Evolutionary conservation across 2,329 filamentous ascomycete genomes (phyloP), one percentile per base, ranked within the genome.

Genomic region (Colletotrichum filicis): DNA sequence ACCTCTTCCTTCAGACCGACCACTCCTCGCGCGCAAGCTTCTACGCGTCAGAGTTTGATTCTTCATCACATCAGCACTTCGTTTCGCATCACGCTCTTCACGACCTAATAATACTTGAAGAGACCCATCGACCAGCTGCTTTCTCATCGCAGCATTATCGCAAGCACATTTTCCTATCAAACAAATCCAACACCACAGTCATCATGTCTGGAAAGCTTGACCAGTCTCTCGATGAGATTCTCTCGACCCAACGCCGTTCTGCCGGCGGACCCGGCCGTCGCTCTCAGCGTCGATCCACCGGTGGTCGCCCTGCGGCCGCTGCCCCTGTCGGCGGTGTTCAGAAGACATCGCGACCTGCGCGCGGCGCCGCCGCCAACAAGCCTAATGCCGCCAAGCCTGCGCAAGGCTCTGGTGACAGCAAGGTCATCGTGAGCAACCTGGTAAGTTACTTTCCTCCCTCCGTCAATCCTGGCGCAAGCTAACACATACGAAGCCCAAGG

Each of bases 381-480:
- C 86, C 90, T 74, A 86, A 88, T 55, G 91, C 94, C 75, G 89
- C 90, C 78, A 93, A 92, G 82, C 89, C 90, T 73, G 84, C 89
- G 71, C 85, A 87, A 76, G 83, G 85, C 74, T 87, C 87, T 79
- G 92, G 91, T 80, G 95, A 97, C 78, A 97, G 95, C 89, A 98
- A 98, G 88, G 96, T 98, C 86, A 94, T 98, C 85, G 96, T 99
- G 86, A 98, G 95, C 92, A 97, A 97, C 88, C 90, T 99, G 89
- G 95, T 98, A 93, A 85, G 95, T 78, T 46, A 6, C 60, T 19
- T 35, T 26, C 8, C 24, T 22, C 16, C 46, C 30, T 24, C 3
- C 52, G 60, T 58, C 3, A 37, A 12, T 52, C 5, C 26, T 52
- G 12, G n/a, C 42, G 24, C 58, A 74, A 58, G 61, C 89, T 93